Evolutionary conservation across 306 rosid genomes (phyloP), one percentile per base, ranked within the genome.

Genomic region (Quercus parvula): DNA sequence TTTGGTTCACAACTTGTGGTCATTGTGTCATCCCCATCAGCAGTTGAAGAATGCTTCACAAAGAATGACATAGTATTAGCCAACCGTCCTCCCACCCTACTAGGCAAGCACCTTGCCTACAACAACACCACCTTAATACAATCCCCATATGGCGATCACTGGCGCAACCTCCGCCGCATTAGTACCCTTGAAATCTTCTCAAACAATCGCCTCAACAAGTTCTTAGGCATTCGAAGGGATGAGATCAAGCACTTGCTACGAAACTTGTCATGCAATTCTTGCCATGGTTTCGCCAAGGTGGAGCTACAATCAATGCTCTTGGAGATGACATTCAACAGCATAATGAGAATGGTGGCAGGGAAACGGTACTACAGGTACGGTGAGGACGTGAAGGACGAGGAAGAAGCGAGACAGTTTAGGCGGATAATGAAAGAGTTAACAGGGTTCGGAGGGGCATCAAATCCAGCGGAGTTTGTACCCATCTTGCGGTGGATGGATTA

Each of bases 101-200:
- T 55, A 44, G 78, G 77, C 54, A 89, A 93, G 83, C 75, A 86
- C 81, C 0, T 89, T 0, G 85, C 44, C 62, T 93, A 81, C 71
- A 61, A 91, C 86, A 7, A 64, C 73, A 88, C 94, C 70, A 76
- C 63, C 3, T 0, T 93, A 0, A 0, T 57, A 0, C 0, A 24
- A 1, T 2, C 97, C 5, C 68, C 92, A 0, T 88, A 91, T 57
- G 96, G 96, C 7, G 96, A 91, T 20, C 94, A 88, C 76, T 93
- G 97, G 97, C 94, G 94, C 20, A 93, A 89, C 88, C 57, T 89
- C 2, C 97, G 96, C n/a, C 94, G 94, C 24, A 88, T 93, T 1
- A 78, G 91, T 54, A 24, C 92, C 1, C 31, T 84, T 0, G 94
- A 93, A 71, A 88, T 93, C 27, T 88, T 89, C 78, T 92, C 95